Percentiles rank a stretch among this genome's conserved stretches.
These are phyloP conservation scores for Funneliformis caledonium DNA, from an alignment of 371 early-diverging fungal species.

Conservation along the genomic window DNA sequence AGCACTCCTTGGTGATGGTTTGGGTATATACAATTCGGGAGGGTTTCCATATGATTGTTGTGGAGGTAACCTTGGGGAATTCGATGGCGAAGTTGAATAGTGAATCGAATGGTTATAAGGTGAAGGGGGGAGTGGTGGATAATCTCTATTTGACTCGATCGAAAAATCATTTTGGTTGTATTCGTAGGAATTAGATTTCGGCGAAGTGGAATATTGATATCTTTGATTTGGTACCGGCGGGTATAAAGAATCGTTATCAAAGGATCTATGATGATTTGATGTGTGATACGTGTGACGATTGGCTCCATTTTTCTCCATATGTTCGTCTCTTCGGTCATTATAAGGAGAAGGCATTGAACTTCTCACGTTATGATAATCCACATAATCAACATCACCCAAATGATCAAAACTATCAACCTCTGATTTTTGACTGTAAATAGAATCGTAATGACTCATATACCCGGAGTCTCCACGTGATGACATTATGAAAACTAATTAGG, in stretches of 20 bases:
- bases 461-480: conserved; percentile 39
- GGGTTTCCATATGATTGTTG: neutral
- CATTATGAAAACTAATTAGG: neutral
- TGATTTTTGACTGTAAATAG: conserved; percentile 33
- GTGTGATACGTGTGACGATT: neutral
- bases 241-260: neutral
- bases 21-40: neutral
- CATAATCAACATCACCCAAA: neutral
- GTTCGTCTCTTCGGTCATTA: neutral
- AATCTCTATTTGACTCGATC: neutral
- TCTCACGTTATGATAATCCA: neutral
- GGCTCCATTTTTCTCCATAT: neutral
- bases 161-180: neutral
- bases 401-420: conserved; percentile 8
- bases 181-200: neutral
- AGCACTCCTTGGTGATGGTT: neutral
- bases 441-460: conserved; percentile 22
- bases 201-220: neutral
- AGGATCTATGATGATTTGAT: neutral
- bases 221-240: neutral
- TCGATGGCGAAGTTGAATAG: neutral
- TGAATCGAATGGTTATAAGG: neutral
- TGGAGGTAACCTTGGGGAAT: neutral
- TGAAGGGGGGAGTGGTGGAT: neutral
- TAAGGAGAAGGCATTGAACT: neutral